Base-by-base conservation (phyloP, 2,329 filamentous ascomycete genomes). In the Chalara sp. region DNA sequence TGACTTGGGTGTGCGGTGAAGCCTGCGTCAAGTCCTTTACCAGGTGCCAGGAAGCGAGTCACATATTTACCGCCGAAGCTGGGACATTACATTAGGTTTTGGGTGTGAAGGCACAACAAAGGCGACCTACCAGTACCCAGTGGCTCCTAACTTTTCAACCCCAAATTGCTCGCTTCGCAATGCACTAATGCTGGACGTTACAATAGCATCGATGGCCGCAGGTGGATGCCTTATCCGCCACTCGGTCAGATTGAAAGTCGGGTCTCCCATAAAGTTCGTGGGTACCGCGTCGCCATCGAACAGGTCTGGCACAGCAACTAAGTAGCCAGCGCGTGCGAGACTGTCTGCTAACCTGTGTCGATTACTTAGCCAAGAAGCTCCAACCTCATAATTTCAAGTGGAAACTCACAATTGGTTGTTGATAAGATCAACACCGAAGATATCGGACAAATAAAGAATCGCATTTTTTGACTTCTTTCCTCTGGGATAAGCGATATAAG, bases 1-100 rank as follows among this genome's bases (percentile, higher is more conserved):
- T 83, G 75, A 37, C 76, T 81, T 0, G 84, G 84, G 61, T 88
- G 84, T 0, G 83, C 84, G 6, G 76, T 73, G 58, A 76, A 87
- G 5, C 78, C 83, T 6, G 63, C 83, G 50, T 83, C 74, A 29
- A 82, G 71, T 5, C 54, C 54, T 50, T 72, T 70, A n/a, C 74
- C 76, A 42, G 67, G 63, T 40, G 71, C 73, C 30, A 81, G 67
- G 61, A 73, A 78, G 50, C 81, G 70, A 51, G 76, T 75, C 5
- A 77, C 67, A 56, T 76, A 79, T 41, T 78, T 79, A 12, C 78
- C 81, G 1, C 83, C 83, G 59, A 81, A 85, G 65, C 56, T 51
- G 5, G 21, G 21, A 21, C 21, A 4, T 12, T 41, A 55, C 32
- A 30, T 2, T 28, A 11, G 32, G 32, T 32, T 33, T 12, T 44